Base-by-base conservation (phyloP, 257 asterid species). In the Scutellaria galericulata region DNA sequence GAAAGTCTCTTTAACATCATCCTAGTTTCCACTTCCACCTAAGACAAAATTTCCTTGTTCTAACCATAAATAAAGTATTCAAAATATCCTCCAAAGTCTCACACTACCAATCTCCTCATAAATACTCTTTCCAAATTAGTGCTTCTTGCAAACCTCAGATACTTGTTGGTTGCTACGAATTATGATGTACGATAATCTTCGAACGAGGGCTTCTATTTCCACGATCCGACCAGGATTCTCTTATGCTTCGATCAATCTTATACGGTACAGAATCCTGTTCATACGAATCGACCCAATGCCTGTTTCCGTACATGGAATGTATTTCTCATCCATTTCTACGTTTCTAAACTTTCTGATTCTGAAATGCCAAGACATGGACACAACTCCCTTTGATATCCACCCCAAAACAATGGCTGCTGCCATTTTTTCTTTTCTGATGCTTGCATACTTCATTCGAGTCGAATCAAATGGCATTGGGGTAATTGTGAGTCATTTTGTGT, bases 401-500 rank as follows among this genome's bases (percentile, higher is more conserved):
- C 75, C 75, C 15, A 70, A 70, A 27, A 70, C 75, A 37, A 58
- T 14, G 56, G 5, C 40, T 27, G 55, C 46, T 5, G 60, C 68
- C 2, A 10, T 70, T 37, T 3, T 70, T 14, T 24, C 59, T n/a
- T 9, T 58, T 24, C 27, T 70, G 59, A 8, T 57, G 14, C 68
- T 70, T 11, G 75, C n/a, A 6, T 70, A 20, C 66, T 70, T 12
- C 57, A 20, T 18, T 2, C 18, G 40, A 22, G 53, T 18, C 2
- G 18, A 18, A 37, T 9, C 51, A 1, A 14, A 60, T 7, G 48
- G 24, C 12, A 12, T n/a, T 61, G 31, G 50, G 11, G 72, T 8
- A 18, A 18, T 15, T 15, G n/a, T n/a, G n/a, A n/a, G n/a, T n/a
- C n/a, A n/a, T n/a, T n/a, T n/a, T n/a, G 48, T 13, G 46, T 24